Conservation (phyloP, 768 basidiomycete species). For the Hygrocybe coccinea region DNA sequence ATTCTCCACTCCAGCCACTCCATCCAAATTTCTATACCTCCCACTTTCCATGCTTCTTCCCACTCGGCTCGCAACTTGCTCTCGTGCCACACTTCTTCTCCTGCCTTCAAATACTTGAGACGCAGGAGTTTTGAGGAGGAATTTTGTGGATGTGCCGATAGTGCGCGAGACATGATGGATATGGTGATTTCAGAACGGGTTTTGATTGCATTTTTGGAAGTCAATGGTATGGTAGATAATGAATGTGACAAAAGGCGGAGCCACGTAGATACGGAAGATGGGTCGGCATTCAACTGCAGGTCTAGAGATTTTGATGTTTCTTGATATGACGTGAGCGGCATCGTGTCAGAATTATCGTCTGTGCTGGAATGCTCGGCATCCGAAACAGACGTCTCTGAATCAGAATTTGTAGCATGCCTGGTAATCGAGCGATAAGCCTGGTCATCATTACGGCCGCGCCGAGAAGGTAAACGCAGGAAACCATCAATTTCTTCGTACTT, state of each 20-base stretch:
- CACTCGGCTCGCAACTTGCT: slow-evolving; percentile 57
- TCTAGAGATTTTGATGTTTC: slow-evolving; percentile 56
- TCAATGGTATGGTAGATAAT: slow-evolving; percentile 53
- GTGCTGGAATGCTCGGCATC: slow-evolving; percentile 18
- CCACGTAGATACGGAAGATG: slow-evolving; percentile 57
- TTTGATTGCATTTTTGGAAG: slow-evolving; percentile 64
- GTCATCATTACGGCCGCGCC: slow-evolving; percentile 27
- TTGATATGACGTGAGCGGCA: slow-evolving; percentile 51
- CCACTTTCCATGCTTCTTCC: slow-evolving; percentile 56
- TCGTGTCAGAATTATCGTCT: slow-evolving; percentile 18
- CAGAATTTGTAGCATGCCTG: slow-evolving; percentile 28
- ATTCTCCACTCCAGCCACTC: slow-evolving; percentile 80
- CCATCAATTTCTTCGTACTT: slow-evolving; percentile 65
- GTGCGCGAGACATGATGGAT: slow-evolving; percentile 61
- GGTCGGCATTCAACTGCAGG: slow-evolving; percentile 44
- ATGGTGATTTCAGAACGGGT: slow-evolving; percentile 67
- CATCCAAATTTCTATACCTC: slow-evolving; percentile 61
- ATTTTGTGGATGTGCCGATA: slow-evolving; percentile 52
- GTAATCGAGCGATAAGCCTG: slow-evolving; percentile 52
- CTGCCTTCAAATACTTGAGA: slow-evolving; percentile 63
- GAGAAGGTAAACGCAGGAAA: slow-evolving; percentile 54
- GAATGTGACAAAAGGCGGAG: slow-evolving; percentile 58
- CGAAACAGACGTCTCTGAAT: slow-evolving; percentile 28
- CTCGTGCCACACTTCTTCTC: slow-evolving; percentile 66
- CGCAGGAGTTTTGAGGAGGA: slow-evolving; percentile 45